phyloP scores from a whole-genome alignment of 257 asterid genomes.

The Solanum tarapatanum region DNA sequence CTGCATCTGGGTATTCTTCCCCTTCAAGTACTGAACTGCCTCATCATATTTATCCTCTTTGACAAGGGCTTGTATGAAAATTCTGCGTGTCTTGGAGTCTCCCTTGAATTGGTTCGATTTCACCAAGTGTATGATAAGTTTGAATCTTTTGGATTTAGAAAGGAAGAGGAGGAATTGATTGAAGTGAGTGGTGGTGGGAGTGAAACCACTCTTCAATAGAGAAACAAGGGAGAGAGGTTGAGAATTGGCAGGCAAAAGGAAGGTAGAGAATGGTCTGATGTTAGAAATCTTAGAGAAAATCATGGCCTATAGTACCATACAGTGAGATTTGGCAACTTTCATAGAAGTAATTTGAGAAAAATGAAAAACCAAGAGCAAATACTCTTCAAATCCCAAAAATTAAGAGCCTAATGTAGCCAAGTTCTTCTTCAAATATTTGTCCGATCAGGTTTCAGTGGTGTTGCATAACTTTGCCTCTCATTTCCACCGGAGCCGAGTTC shows the following conservation, averaged over 20 bases:
- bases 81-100: conserved; percentile 28
- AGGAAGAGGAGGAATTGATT: conserved; percentile 45
- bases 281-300: background rate
- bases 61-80: conserved; percentile 40
- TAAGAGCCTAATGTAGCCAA: background rate
- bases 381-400: background rate
- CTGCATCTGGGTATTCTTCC: conserved; percentile 5
- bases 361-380: background rate
- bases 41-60: conserved; percentile 35
- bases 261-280: background rate
- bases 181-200: conserved; percentile 46
- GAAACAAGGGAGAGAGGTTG: conserved; percentile 30
- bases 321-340: background rate
- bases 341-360: background rate
- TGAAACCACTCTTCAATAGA: conserved; percentile 45
- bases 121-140: conserved; percentile 29
- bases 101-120: conserved; percentile 25
- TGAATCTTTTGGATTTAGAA: conserved; percentile 30
- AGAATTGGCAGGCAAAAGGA: background rate
- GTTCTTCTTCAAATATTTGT: background rate
- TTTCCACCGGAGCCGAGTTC: background rate
- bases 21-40: conserved; percentile 38
- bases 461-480: background rate
- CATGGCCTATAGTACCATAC: background rate
- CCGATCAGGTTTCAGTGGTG: background rate